Evolutionary conservation across 805 yeast genomes (phyloP), one percentile per base, ranked within the genome.

Genomic region (Dipodascopsis uninucleata): DNA sequence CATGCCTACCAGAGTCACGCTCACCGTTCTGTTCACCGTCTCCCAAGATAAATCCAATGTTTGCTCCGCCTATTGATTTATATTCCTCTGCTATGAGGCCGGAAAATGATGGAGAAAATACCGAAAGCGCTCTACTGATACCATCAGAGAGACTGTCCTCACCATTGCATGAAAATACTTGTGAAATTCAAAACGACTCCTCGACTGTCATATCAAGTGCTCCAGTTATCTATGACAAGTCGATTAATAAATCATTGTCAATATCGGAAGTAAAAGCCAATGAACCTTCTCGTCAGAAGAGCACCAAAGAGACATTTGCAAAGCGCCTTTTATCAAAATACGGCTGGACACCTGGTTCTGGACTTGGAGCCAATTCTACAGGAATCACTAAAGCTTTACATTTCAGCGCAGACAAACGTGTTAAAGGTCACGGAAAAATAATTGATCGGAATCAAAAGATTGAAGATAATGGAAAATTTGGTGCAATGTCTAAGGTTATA

Each of bases 401-500:
- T 7, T 53, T 54, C 28, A 33, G 41, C 12, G 47, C 50, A 6
- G 53, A 54, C 38, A 53, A 54, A 28, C 28, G 32, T 9, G 36
- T 39, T 16, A 47, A 47, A 14, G 57, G 57, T 12, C 46, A 39
- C 24, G 57, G 57, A 4, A 34, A 35, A 22, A 53, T 53, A 21
- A 25, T 53, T 16, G 51, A 51, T 33, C 29, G 84, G 9, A 36
- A 36, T 16, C 5, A 3, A 29, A 14, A 23, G 10, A 24, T 16
- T 39, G 26, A 29, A 16, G 37, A 46, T 5, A 33, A 31, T 1
- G 48, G 50, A 9, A 44, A 33, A 31, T 48, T 33, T 28, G 55
- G 55, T 1, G 38, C 31, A 21, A 44, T 41, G 46, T 44, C 53
- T 2, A 48, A 41, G 24, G 50, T 47, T 17, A 28, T 50, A 8